phyloP scores from a whole-genome alignment of 2,329 filamentous ascomycete genomes.

The Apiospora hydei region DNA sequence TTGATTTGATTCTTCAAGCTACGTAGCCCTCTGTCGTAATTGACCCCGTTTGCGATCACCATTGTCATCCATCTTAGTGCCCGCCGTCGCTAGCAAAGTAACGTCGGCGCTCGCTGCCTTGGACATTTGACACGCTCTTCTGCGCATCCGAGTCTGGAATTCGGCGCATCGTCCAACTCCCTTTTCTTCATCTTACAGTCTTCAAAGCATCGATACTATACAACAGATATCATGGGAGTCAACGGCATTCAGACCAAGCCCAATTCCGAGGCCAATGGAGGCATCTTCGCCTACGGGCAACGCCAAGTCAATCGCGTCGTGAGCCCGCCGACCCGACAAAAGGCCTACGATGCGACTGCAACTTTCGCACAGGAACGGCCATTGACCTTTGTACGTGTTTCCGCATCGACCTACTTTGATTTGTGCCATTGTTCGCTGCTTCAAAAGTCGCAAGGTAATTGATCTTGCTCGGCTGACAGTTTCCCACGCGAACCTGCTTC shows the following conservation, averaged over 20 bases:
- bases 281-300: conserved; percentile 49
- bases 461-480: background rate
- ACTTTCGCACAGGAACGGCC: conserved; percentile 70
- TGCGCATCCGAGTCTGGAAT: background rate
- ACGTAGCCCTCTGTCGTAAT: background rate
- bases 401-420: background rate
- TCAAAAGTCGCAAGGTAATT: too few species aligned
- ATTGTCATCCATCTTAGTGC: background rate
- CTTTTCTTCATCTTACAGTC: too few species aligned
- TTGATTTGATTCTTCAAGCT: conserved; percentile 1
- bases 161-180: too few species aligned
- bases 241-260: conserved; percentile 35
- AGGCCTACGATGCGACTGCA: conserved; percentile 59
- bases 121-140: background rate
- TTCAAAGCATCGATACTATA: background rate
- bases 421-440: background rate
- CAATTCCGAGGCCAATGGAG: conserved; percentile 43
- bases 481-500: background rate
- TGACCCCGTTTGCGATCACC: background rate
- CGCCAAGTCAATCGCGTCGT: conserved; percentile 59
- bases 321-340: conserved; percentile 66
- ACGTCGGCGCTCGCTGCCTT: background rate
- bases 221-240: conserved; percentile 27
- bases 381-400: conserved; percentile 68
- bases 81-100: background rate